Evolutionary conservation across 768 basidiomycete genomes (phyloP).

Genomic region (Saitozyma sp.): DNA sequence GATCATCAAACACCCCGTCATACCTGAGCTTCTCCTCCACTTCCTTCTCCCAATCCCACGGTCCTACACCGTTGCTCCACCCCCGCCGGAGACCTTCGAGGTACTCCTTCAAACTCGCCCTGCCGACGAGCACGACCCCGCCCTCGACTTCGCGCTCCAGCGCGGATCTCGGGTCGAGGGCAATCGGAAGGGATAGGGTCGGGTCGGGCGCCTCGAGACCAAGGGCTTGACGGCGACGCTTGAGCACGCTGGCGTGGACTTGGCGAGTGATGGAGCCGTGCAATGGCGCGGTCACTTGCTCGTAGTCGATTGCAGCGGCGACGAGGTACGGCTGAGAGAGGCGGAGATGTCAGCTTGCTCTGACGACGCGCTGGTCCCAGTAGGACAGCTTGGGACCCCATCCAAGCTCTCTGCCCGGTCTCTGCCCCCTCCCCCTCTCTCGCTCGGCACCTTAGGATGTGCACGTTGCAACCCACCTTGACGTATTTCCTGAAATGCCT

Average conservation of each 20-base stretch:
- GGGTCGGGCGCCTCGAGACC: constrained; percentile 57
- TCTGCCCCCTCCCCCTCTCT: constrained; percentile 36
- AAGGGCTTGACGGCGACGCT: constrained; percentile 66
- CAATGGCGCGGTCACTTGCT: constrained; percentile 73
- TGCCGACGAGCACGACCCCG: constrained; percentile 79
- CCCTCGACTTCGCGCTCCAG: constrained; percentile 70
- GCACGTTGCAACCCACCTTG: constrained; percentile 63
- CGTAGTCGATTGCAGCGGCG: constrained; percentile 91
- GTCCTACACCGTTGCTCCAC: constrained; percentile 72
- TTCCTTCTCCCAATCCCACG: constrained; percentile 55
- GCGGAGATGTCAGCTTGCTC: background rate
- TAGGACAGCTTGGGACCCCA: background rate
- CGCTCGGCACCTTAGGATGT: background rate
- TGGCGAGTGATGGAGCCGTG: constrained; percentile 81
- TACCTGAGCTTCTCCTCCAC: constrained; percentile 65
- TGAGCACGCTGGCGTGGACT: constrained; percentile 68
- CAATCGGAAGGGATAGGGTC: constrained; percentile 42
- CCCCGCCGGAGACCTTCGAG: constrained; percentile 81
- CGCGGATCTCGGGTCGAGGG: constrained; percentile 59
- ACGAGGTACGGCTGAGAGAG: constrained; percentile 78
- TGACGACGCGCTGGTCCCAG: background rate
- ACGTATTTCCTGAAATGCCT: constrained; percentile 95
- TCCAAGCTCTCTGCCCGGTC: too few relatives aligned
- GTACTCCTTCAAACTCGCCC: constrained; percentile 92
- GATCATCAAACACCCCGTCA: constrained; percentile 72